Percentiles rank a stretch among this genome's conserved stretches.
Evolutionary conservation across 768 basidiomycete genomes (phyloP).

Genomic region (Calocera cornea): DNA sequence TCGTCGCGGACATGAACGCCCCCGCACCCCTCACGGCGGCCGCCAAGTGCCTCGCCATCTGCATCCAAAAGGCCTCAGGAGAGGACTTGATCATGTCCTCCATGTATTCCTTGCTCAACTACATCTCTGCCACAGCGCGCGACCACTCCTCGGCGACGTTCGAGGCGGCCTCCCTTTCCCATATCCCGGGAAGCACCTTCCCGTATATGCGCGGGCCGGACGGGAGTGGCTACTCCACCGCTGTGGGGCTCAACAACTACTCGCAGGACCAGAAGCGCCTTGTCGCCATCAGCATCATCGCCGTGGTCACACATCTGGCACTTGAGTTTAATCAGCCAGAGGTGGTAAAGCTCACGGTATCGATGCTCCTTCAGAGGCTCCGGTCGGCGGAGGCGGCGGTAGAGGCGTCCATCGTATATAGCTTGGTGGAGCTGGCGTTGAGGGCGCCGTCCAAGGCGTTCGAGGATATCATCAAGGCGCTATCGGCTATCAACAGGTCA

Average conservation of each 20-base stretch:
- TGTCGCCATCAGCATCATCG: slow-evolving; percentile 81
- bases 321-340: slow-evolving; percentile 57
- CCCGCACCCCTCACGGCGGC: slow-evolving; percentile 72
- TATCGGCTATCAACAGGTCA: slow-evolving; percentile 71
- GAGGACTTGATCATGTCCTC: slow-evolving; percentile 87
- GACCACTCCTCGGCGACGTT: slow-evolving; percentile 31
- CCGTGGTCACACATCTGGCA: slow-evolving; percentile 75
- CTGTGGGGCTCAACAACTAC: slow-evolving; percentile 48
- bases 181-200: slow-evolving; percentile 32
- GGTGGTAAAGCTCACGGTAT: slow-evolving; percentile 77
- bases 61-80: slow-evolving; percentile 75
- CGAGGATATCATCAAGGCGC: slow-evolving; percentile 67
- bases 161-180: slow-evolving; percentile 21
- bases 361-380: slow-evolving; percentile 82
- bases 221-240: slow-evolving; percentile 40
- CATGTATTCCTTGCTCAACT: slow-evolving; percentile 91
- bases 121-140: slow-evolving; percentile 62
- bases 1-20: slow-evolving; percentile 54
- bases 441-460: slow-evolving; percentile 64
- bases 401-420: slow-evolving; percentile 83
- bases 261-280: slow-evolving; percentile 75
- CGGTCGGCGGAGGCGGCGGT: slow-evolving; percentile 74
- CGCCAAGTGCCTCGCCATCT: slow-evolving; percentile 78
- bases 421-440: slow-evolving; percentile 79
- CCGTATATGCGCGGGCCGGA: background rate